Evolutionary conservation across 148 eudicot genomes (phyloP).

Genomic region (Rhododendron griersonianum): DNA sequence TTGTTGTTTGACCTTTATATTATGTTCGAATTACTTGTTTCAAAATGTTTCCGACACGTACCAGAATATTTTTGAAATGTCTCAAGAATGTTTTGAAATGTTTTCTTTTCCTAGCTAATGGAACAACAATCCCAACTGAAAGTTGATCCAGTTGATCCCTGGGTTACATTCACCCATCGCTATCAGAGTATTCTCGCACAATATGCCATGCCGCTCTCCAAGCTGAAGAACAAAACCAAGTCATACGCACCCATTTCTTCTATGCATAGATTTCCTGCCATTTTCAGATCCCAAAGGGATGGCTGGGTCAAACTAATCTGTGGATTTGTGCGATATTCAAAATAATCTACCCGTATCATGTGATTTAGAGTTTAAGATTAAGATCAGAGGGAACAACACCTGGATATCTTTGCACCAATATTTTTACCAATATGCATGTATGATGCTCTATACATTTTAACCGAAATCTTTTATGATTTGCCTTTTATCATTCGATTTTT

Average conservation of each 20-base stretch:
- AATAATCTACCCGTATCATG: background rate
- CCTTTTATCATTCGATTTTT: background rate
- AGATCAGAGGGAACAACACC: background rate
- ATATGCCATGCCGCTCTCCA: background rate
- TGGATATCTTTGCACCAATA: background rate
- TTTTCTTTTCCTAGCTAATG: background rate
- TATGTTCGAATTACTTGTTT: too few species aligned
- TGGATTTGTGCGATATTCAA: too few species aligned
- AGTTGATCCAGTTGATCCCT: background rate
- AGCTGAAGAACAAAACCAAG: background rate
- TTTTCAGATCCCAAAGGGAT: background rate
- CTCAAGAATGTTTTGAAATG: background rate
- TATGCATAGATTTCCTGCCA: background rate
- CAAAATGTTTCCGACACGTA: too few species aligned
- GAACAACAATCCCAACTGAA: background rate
- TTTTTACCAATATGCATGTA: background rate
- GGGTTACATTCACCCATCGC: background rate
- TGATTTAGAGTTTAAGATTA: background rate
- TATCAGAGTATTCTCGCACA: background rate
- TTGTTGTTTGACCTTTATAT: too few species aligned
- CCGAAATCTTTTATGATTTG: background rate
- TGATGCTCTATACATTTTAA: background rate
- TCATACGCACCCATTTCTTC: background rate
- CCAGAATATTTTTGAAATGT: background rate
- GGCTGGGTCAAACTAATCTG: background rate